phyloP scores from a whole-genome alignment of 2,329 filamentous ascomycete species.

The Monilinia fructicola region DNA sequence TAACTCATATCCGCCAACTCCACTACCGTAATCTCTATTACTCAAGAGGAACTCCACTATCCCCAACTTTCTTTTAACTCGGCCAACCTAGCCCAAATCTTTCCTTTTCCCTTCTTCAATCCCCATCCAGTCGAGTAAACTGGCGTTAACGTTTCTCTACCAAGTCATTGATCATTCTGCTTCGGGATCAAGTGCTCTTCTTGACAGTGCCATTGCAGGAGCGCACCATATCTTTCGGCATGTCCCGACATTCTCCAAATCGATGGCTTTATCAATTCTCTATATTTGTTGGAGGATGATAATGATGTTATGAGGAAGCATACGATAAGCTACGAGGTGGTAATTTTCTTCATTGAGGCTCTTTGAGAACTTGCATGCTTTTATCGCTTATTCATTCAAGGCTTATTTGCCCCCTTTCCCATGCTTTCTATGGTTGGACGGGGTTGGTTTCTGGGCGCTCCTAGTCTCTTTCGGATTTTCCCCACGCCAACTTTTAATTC shows the following conservation, averaged over 20 bases:
- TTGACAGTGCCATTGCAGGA: background rate
- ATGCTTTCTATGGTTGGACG: background rate
- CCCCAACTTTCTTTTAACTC: background rate
- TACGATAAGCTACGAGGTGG: background rate
- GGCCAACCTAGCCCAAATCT: background rate
- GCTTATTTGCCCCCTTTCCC: background rate
- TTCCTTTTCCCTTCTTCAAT: background rate
- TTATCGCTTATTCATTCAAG: background rate
- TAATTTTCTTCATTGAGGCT: background rate
- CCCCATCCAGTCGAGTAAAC: background rate
- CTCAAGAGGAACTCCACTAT: background rate
- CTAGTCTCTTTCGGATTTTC: background rate
- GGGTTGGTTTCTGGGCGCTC: background rate
- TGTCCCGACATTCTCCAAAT: background rate
- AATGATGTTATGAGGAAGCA: background rate
- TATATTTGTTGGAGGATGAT: background rate
- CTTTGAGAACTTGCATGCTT: background rate
- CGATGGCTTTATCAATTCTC: background rate
- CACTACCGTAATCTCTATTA: background rate
- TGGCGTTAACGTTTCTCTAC: background rate
- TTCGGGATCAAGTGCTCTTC: background rate
- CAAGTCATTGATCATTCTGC: background rate
- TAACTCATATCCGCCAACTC: too few species aligned
- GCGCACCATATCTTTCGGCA: background rate
- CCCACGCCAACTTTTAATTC: background rate